Evolutionary conservation across 164 flowering plant genomes (phyloP).

Genomic region (Kalanchoe fedtschenkoi): DNA sequence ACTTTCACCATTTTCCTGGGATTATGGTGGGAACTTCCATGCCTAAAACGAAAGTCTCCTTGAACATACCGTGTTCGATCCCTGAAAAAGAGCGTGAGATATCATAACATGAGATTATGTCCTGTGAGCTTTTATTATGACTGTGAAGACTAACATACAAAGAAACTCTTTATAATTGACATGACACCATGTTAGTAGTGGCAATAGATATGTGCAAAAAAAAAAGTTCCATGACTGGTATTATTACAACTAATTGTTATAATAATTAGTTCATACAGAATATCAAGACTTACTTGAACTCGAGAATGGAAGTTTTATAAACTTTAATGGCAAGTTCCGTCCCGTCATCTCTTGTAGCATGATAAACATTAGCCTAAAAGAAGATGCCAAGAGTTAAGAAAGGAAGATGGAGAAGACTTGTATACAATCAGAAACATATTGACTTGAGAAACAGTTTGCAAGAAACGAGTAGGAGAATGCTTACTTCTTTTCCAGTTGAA

Average conservation of each 20-base stretch:
- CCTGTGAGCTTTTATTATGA: neutral
- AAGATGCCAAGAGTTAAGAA: neutral
- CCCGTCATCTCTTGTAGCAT: slow-evolving; percentile 83
- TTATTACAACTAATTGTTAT: neutral
- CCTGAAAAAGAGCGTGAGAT: slow-evolving; percentile 28
- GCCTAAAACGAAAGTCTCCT: slow-evolving; percentile 92
- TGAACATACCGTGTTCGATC: slow-evolving; percentile 95
- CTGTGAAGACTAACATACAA: too few species aligned
- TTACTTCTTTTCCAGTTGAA: slow-evolving; percentile 97
- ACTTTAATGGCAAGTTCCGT: slow-evolving; percentile 86
- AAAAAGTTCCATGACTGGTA: neutral
- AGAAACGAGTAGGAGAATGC: slow-evolving; percentile 6
- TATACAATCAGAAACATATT: neutral
- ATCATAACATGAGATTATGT: neutral
- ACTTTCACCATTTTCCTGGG: slow-evolving; percentile 98
- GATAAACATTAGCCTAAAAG: slow-evolving; percentile 92
- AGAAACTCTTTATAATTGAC: neutral
- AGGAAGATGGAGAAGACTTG: neutral
- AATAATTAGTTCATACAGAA: neutral
- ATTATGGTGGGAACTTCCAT: slow-evolving; percentile 92
- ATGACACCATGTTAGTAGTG: neutral
- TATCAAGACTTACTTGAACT: slow-evolving; percentile 66
- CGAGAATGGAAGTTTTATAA: slow-evolving; percentile 91
- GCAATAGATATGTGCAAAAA: neutral
- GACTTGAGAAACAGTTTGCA: neutral